phyloP scores from a whole-genome alignment of 495 filamentous ascomycete species.

The Aspergillus haitiensis region DNA sequence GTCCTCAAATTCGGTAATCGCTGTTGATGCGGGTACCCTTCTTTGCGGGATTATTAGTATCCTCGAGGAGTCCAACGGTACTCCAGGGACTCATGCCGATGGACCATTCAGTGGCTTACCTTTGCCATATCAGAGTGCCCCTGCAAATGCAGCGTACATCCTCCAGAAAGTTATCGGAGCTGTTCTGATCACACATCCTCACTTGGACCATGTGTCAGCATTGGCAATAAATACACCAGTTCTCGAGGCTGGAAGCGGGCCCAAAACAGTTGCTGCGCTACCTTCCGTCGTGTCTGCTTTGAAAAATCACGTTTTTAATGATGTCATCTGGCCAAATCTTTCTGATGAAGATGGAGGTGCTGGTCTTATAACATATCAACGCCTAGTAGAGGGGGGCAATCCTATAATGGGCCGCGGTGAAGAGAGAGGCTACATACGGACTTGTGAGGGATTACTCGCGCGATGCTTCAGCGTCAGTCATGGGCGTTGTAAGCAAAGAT shows the following conservation, averaged over 20 bases:
- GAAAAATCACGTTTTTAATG: constrained; percentile 94
- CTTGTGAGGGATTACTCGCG: constrained; percentile 77
- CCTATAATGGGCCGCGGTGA: constrained; percentile 74
- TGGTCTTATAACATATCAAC: constrained; percentile 86
- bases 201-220: constrained; percentile 89
- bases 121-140: constrained; percentile 58
- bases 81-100: constrained; percentile 28
- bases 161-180: constrained; percentile 77
- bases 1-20: constrained; percentile 75
- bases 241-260: constrained; percentile 66
- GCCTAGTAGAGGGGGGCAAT: constrained; percentile 84
- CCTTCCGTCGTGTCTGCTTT: constrained; percentile 84
- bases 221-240: constrained; percentile 91
- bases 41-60: constrained; percentile 78
- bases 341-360: constrained; percentile 95
- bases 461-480: constrained; percentile 81
- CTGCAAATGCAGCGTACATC: constrained; percentile 78
- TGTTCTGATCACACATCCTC: constrained; percentile 89
- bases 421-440: constrained; percentile 75
- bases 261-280: constrained; percentile 81
- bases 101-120: constrained; percentile 77
- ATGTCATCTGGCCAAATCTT: constrained; percentile 95
- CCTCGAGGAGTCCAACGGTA: constrained; percentile 53
- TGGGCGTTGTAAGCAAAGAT: constrained; percentile 77
- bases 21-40: constrained; percentile 91